These are phyloP conservation scores for Plasmodium gaboni DNA, from an alignment of 169 alveolate species.

Conservation along the genomic window DNA sequence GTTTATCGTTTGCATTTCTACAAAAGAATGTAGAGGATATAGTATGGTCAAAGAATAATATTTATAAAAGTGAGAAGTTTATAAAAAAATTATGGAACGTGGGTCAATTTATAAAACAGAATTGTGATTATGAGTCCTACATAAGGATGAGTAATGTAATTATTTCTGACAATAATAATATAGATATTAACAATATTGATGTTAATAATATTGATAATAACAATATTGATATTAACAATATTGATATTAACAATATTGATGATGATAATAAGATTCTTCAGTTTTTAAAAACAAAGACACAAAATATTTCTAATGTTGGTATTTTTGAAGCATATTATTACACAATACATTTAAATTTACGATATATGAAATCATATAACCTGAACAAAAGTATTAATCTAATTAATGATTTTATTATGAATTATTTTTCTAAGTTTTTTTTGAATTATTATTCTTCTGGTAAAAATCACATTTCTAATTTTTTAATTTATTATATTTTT, in stretches of 20 bases:
- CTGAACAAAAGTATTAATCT: conserved; percentile 6
- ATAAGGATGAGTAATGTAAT: background rate
- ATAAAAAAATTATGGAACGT: conserved; percentile 42
- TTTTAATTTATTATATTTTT: conserved; percentile 18
- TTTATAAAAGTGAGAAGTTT: conserved; percentile 34
- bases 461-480: background rate
- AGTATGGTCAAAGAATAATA: conserved; percentile 4
- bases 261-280: background rate
- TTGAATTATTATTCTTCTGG: conserved; percentile 6
- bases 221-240: no score
- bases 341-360: background rate
- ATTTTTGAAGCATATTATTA: conserved; percentile 12
- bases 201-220: no score
- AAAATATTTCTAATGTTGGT: conserved; percentile 15
- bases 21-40: conserved; percentile 44
- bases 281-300: conserved; percentile 2
- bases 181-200: background rate
- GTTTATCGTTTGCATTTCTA: conserved; percentile 31
- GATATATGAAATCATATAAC: conserved; percentile 16
- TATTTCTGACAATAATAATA: background rate
- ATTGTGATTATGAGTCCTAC: conserved; percentile 18
- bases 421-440: conserved; percentile 37
- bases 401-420: conserved; percentile 20
- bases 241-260: no score
- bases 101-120: conserved; percentile 21